Evolutionary conservation across 331 rosid species (phyloP).

Genomic region (Cydonia oblonga): DNA sequence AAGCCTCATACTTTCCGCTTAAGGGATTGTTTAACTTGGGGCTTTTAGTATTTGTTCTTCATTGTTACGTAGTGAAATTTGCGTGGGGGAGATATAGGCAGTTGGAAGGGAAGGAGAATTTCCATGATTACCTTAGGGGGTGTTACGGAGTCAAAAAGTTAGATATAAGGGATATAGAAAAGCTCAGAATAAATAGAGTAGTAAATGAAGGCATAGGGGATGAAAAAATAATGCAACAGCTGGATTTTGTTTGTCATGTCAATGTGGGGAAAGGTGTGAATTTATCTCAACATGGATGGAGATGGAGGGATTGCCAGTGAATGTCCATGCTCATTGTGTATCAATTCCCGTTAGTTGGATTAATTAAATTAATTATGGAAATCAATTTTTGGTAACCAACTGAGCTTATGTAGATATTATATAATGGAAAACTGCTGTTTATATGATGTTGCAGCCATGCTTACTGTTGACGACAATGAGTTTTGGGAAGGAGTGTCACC

Average conservation of each 20-base stretch:
- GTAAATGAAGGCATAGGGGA: not conserved
- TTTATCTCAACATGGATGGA: not conserved
- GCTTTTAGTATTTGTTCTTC: not conserved
- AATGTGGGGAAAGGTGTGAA: not conserved
- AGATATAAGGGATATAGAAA: not conserved
- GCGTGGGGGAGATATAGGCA: not conserved
- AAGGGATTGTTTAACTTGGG: not conserved
- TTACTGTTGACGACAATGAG: conserved; percentile 39
- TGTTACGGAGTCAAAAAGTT: no score
- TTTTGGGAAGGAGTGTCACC: conserved; percentile 45
- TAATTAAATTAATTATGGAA: not conserved
- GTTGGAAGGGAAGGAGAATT: not conserved
- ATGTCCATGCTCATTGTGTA: not conserved
- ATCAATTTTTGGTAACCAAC: not conserved
- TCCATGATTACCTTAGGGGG: not conserved
- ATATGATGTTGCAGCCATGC: conserved; percentile 35
- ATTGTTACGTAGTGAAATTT: not conserved
- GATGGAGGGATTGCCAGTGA: not conserved
- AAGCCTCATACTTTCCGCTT: not conserved
- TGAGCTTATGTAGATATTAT: not conserved
- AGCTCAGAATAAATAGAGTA: not conserved
- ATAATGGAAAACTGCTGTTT: not conserved
- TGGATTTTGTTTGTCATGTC: not conserved
- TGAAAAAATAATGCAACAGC: not conserved
- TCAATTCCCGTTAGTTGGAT: not conserved